A percentile compares a stretch with the other conserved stretches of the same genome.
Conservation (phyloP, 2,329 filamentous ascomycete genomes). For the Botrytis pseudocinerea region DNA sequence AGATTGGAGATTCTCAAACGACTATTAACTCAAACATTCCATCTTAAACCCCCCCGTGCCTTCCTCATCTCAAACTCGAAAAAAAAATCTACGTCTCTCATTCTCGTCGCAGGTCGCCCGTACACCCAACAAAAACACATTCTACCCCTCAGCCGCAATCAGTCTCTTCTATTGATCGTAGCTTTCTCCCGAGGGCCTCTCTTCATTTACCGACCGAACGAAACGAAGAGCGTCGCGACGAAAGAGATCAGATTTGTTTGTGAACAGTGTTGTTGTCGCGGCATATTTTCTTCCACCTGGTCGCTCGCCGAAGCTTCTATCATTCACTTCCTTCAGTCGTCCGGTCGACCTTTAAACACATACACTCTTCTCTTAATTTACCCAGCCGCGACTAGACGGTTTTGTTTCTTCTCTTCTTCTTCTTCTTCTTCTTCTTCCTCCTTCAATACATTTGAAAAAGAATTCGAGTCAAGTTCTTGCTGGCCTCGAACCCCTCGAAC, state of each 20-base stretch:
- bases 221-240: constrained; percentile 3
- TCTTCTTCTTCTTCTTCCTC: background rate
- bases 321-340: background rate
- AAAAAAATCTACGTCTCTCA: constrained; percentile 17
- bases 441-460: background rate
- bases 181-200: constrained; percentile 1
- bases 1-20: constrained; percentile 21
- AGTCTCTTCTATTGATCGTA: background rate
- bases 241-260: background rate
- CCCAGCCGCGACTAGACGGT: constrained; percentile 5
- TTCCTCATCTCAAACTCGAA: constrained; percentile 21
- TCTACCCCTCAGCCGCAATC: constrained; percentile 5
- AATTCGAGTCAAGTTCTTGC: constrained; percentile 37
- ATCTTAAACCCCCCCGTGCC: constrained; percentile 20
- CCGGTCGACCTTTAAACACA: constrained; percentile 1
- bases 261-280: constrained; percentile 6
- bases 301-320: background rate
- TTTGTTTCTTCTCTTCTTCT: constrained; percentile 4
- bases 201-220: background rate
- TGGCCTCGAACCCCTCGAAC: constrained; percentile 42
- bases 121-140: constrained; percentile 3
- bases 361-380: constrained; percentile 9
- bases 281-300: background rate
- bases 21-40: constrained; percentile 13
- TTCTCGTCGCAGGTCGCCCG: constrained; percentile 25